Conservation (phyloP, 2,329 filamentous ascomycete genomes). For the Colletotrichum theobromicola region DNA sequence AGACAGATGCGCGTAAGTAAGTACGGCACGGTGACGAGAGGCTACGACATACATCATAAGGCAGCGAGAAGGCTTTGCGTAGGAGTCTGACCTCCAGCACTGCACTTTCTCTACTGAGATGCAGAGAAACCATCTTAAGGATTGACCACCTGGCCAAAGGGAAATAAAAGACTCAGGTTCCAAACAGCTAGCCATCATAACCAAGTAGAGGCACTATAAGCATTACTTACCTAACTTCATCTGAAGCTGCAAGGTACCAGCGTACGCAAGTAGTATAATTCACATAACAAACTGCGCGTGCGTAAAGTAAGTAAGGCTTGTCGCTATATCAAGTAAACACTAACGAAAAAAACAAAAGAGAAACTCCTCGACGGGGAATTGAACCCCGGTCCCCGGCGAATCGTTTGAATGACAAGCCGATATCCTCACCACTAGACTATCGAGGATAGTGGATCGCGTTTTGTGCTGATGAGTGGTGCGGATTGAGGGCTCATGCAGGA, state of each 20-base stretch:
- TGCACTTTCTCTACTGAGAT: background rate
- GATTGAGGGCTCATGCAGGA: background rate
- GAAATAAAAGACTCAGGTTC: too few relatives aligned
- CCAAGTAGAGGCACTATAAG: too few relatives aligned
- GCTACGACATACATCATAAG: accelerated
- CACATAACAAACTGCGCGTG: accelerated
- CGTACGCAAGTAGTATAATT: background rate
- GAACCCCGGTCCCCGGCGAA: background rate
- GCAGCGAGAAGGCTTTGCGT: accelerated
- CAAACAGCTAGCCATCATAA: too few relatives aligned
- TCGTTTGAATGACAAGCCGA: background rate
- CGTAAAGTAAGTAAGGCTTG: too few relatives aligned
- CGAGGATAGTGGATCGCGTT: background rate
- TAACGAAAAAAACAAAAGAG: background rate
- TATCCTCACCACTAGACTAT: background rate
- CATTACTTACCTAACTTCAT: background rate
- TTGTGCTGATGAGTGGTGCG: accelerated
- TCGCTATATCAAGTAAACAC: too few relatives aligned
- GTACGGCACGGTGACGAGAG: accelerated
- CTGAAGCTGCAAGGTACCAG: too few relatives aligned
- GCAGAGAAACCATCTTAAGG: too few relatives aligned
- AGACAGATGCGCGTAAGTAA: background rate
- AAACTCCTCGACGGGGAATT: background rate
- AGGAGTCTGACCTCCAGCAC: accelerated
- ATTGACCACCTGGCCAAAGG: too few relatives aligned